Conservation (phyloP, 176 grass and related monocot genomes). For the Alloteropsis semialata region DNA sequence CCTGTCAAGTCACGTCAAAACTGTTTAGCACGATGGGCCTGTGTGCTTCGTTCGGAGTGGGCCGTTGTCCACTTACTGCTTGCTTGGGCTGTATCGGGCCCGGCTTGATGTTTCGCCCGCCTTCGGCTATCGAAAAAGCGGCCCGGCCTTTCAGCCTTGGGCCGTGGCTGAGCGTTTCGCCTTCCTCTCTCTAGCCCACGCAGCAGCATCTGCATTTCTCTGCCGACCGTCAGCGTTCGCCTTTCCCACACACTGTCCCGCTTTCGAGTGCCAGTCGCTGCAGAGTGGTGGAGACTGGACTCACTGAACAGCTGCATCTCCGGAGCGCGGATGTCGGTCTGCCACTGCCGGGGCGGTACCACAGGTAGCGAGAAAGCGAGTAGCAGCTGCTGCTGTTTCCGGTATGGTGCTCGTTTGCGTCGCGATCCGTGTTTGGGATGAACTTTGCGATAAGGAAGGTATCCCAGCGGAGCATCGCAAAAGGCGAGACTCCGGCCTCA, state of each 20-base stretch:
- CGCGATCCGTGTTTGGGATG: slow-evolving; percentile 30
- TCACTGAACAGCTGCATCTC: not conserved
- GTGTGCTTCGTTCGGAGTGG: too few relatives aligned
- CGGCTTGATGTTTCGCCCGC: too few relatives aligned
- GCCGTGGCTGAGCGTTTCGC: too few relatives aligned
- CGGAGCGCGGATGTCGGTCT: not conserved
- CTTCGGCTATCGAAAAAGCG: too few relatives aligned
- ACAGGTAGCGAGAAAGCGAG: not conserved
- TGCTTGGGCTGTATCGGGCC: too few relatives aligned
- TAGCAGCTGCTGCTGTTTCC: not conserved
- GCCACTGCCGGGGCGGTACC: not conserved
- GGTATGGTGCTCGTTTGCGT: slow-evolving; percentile 17
- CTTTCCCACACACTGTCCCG: not conserved
- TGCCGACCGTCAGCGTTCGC: not conserved
- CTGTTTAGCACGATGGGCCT: too few relatives aligned
- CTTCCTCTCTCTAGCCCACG: not conserved
- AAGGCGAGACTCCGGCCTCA: slow-evolving; percentile 12
- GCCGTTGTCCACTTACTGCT: too few relatives aligned
- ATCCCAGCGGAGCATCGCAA: not conserved
- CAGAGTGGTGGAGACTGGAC: too few relatives aligned
- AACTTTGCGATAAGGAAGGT: slow-evolving; percentile 37
- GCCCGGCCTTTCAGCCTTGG: too few relatives aligned
- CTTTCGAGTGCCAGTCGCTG: too few relatives aligned
- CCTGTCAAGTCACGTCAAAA: not conserved
- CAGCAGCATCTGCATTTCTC: not conserved